Conservation (phyloP, 352 stramenopile genomes). For the Phytophthora citrophthora region DNA sequence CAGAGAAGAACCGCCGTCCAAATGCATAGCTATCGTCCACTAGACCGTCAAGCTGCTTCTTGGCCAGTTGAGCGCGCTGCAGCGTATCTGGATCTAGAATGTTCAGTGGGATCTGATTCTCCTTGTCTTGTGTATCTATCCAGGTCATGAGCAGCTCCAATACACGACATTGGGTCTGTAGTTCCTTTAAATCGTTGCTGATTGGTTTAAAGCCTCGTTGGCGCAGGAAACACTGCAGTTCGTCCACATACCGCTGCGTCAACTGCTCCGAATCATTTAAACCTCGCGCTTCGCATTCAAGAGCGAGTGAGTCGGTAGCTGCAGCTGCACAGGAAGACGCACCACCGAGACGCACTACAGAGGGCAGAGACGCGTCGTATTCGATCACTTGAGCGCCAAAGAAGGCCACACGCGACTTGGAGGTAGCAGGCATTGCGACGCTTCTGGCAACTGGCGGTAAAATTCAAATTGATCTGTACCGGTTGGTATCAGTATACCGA, state of each 20-base stretch:
- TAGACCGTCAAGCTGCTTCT: constrained; percentile 46
- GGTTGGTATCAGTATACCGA: too few species aligned
- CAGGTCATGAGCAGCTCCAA: constrained; percentile 53
- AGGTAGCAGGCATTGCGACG: background rate
- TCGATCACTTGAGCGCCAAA: constrained; percentile 62
- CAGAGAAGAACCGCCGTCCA: constrained; percentile 61
- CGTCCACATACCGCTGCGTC: constrained; percentile 34
- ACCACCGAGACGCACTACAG: constrained; percentile 37
- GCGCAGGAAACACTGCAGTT: constrained; percentile 41
- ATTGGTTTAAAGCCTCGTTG: constrained; percentile 48
- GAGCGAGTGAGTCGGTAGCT: constrained; percentile 6
- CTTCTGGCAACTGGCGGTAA: constrained; percentile 6
- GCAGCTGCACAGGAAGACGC: constrained; percentile 5
- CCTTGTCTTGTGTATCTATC: constrained; percentile 16
- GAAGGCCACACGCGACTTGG: constrained; percentile 50
- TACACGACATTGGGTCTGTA: constrained; percentile 51
- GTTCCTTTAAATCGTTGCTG: constrained; percentile 22
- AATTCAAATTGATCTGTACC: background rate
- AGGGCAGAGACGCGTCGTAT: constrained; percentile 52
- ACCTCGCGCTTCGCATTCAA: constrained; percentile 58
- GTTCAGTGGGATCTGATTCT: constrained; percentile 14
- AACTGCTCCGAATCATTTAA: constrained; percentile 24
- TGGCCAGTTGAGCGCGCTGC: constrained; percentile 38
- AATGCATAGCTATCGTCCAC: constrained; percentile 73
- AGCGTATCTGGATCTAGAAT: constrained; percentile 26